Percentiles rank a stretch among this genome's conserved stretches.
phyloP scores from a whole-genome alignment of 441 rosid genomes.

The Omphalea diandra region DNA sequence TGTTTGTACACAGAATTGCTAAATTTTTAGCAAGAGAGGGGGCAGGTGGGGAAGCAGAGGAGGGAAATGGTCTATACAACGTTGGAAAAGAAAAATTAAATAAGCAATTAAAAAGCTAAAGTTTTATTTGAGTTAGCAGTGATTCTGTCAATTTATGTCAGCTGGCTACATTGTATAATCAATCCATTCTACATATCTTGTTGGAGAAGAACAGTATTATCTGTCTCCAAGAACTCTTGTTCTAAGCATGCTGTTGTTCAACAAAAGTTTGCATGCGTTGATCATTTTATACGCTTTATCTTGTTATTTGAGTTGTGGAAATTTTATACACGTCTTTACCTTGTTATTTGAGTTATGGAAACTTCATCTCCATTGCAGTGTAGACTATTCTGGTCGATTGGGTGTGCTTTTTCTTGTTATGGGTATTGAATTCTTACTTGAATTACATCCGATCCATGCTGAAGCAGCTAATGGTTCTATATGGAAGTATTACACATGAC shows the following conservation, averaged over 20 bases:
- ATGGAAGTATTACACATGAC: not conserved
- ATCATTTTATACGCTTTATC: conserved; percentile 1
- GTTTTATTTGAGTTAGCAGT: not conserved
- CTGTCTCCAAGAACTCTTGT: not conserved
- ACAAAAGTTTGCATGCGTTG: not conserved
- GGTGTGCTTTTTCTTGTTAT: not conserved
- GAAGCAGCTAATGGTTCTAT: not conserved
- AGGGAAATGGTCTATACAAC: no score
- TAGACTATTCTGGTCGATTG: not conserved
- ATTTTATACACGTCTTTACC: not conserved
- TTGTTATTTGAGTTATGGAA: not conserved
- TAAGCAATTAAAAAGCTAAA: not conserved
- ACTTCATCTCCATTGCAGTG: not conserved
- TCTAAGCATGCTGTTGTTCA: not conserved
- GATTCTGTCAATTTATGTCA: not conserved
- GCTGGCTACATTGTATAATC: no score
- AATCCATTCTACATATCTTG: not conserved
- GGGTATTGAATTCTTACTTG: not conserved
- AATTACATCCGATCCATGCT: not conserved
- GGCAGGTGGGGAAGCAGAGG: not conserved
- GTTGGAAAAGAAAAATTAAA: not conserved
- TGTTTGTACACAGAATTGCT: not conserved
- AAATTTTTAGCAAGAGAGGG: not conserved
- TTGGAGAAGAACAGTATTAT: no score
- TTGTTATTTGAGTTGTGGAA: not conserved